Conservation (phyloP, 768 basidiomycete species). For the Amanita brunnescens region DNA sequence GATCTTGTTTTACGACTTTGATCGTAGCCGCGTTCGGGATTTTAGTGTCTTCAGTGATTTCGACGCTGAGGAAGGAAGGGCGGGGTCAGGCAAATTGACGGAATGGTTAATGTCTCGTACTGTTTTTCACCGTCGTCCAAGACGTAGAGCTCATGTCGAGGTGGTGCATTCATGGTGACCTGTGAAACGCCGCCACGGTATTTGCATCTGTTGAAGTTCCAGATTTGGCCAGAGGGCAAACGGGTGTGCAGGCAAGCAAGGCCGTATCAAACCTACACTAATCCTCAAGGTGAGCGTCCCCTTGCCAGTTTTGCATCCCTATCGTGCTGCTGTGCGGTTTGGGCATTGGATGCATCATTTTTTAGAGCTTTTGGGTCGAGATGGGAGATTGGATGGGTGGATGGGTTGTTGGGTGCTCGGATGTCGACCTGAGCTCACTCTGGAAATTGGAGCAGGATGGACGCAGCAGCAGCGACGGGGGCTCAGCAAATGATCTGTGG, state of each 20-base stretch:
- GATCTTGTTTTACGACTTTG: constrained; percentile 80
- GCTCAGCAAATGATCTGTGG: neutral
- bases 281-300: constrained; percentile 60
- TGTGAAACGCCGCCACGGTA: constrained; percentile 3
- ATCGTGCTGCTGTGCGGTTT: constrained; percentile 8
- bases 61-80: neutral
- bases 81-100: neutral
- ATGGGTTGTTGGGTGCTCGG: constrained; percentile 31
- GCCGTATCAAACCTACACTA: constrained; percentile 32
- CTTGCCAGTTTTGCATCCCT: constrained; percentile 12
- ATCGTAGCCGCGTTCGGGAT: constrained; percentile 63
- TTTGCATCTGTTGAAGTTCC: constrained; percentile 22
- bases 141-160: constrained; percentile 48
- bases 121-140: constrained; percentile 81
- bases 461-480: too few relatives aligned
- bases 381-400: constrained; percentile 29
- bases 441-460: too few relatives aligned
- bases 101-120: neutral
- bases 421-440: too few relatives aligned
- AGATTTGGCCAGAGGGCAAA: neutral
- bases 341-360: constrained; percentile 3
- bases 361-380: neutral
- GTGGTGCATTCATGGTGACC: constrained; percentile 83
- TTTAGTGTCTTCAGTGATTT: constrained; percentile 21
- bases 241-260: constrained; percentile 4